Evolutionary conservation across 768 basidiomycete genomes (phyloP).

Genomic region (Boletus bicolor): DNA sequence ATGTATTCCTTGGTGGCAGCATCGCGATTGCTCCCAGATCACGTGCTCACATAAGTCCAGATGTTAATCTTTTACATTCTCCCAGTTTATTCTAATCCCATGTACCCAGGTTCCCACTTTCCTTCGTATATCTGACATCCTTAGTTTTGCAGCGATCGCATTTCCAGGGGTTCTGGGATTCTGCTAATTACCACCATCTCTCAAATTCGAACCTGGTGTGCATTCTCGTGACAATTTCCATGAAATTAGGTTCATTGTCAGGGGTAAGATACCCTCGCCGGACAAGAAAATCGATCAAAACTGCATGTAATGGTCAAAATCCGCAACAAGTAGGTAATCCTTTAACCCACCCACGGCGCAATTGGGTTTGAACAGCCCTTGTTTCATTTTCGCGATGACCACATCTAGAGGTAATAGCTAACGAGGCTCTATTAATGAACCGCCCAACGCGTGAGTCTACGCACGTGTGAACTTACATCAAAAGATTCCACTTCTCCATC

Average conservation of each 20-base stretch:
- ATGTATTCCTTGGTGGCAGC: background rate
- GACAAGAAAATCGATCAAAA: conserved; percentile 86
- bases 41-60: conserved; percentile 1
- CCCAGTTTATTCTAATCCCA: background rate
- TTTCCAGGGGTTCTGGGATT: background rate
- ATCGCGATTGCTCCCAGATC: background rate
- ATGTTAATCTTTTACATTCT: background rate
- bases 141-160: background rate
- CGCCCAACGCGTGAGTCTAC: background rate
- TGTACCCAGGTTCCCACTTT: background rate
- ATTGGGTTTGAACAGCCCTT: conserved; percentile 87
- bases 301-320: conserved; percentile 37
- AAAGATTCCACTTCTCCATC: conserved; percentile 97
- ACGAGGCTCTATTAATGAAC: background rate
- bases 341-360: conserved; percentile 69
- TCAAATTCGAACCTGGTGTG: conserved; percentile 70
- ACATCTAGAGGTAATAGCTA: conserved; percentile 67
- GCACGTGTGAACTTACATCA: conserved; percentile 48
- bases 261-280: conserved; percentile 82
- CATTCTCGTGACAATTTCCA: conserved; percentile 73
- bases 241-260: conserved; percentile 80
- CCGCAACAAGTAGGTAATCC: background rate
- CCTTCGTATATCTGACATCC: background rate
- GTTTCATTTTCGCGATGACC: conserved; percentile 61
- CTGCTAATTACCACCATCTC: conserved; percentile 47